phyloP scores from a whole-genome alignment of 1,284 basidiomycete genomes.

The Ceratobasidium theobromae region DNA sequence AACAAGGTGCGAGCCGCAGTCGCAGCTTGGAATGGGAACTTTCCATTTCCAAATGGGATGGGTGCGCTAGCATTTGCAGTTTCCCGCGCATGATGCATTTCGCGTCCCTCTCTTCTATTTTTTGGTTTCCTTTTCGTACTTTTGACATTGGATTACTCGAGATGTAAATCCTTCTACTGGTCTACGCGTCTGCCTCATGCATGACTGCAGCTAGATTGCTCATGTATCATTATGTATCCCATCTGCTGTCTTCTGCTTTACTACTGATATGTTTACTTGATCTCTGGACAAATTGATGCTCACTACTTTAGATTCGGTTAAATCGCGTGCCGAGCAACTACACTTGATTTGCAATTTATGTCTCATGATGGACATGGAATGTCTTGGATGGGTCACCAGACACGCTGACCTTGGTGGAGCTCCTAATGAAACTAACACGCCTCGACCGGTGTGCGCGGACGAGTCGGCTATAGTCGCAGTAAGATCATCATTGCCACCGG shows the following conservation, averaged over 20 bases:
- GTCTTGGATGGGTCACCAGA: no score
- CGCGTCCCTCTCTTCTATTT: neutral
- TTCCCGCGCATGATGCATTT: slow-evolving; percentile 15
- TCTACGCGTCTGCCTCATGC: neutral
- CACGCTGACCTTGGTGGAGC: neutral
- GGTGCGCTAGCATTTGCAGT: slow-evolving; percentile 10
- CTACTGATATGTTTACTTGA: slow-evolving; percentile 1
- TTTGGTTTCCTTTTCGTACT: slow-evolving; percentile 1
- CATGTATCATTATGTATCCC: slow-evolving; percentile 31
- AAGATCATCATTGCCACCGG: neutral
- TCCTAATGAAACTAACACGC: no score
- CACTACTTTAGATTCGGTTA: no score
- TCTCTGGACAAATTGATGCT: neutral
- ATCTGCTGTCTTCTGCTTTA: neutral
- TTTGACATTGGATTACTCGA: neutral
- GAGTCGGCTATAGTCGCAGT: neutral
- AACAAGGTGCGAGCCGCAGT: slow-evolving; percentile 14
- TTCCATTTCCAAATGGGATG: slow-evolving; percentile 21
- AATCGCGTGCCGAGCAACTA: no score
- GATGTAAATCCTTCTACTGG: neutral
- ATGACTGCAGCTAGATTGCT: neutral
- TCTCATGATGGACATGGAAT: neutral
- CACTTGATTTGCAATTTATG: neutral
- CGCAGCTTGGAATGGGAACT: slow-evolving; percentile 19
- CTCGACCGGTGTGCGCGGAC: neutral